phyloP scores from a whole-genome alignment of 1,284 basidiomycete species.

The Erythrobasidium hasegawianum region DNA sequence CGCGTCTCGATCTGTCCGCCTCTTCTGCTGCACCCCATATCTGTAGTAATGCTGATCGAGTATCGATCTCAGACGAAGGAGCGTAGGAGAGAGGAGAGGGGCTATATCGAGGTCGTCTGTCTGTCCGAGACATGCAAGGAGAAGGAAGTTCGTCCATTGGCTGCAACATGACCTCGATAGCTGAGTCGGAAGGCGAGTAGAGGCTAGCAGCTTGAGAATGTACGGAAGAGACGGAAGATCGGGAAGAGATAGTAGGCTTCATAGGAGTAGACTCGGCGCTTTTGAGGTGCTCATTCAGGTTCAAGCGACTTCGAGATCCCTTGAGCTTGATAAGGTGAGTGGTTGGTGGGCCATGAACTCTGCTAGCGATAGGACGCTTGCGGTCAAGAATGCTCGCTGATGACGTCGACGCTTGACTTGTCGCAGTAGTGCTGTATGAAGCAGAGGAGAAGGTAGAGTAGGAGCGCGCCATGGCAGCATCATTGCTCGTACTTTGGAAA shows the following conservation, averaged over 20 bases:
- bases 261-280: not conserved
- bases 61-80: not conserved
- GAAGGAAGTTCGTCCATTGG: slow-evolving; percentile 31
- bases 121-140: slow-evolving; percentile 1
- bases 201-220: not conserved
- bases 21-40: slow-evolving; percentile 22
- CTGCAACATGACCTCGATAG: slow-evolving; percentile 19
- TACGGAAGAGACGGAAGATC: not conserved
- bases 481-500: slow-evolving; percentile 2
- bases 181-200: not conserved
- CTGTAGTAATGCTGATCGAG: slow-evolving; percentile 3
- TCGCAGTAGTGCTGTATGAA: slow-evolving; percentile 20
- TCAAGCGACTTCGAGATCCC: slow-evolving; percentile 1
- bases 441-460: slow-evolving; percentile 24
- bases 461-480: slow-evolving; percentile 25
- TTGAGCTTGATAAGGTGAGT: slow-evolving; percentile 31
- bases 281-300: not conserved
- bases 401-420: slow-evolving; percentile 9
- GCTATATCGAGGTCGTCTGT: not conserved
- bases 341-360: not conserved
- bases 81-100: not conserved
- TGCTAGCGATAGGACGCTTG: slow-evolving; percentile 21
- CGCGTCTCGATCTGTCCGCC: slow-evolving; percentile 7
- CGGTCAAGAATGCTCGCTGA: slow-evolving; percentile 20
- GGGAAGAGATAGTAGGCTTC: not conserved